Conservation (phyloP, 202 grass and related monocot genomes). For the Schoenoplectus tabernaemontani region DNA sequence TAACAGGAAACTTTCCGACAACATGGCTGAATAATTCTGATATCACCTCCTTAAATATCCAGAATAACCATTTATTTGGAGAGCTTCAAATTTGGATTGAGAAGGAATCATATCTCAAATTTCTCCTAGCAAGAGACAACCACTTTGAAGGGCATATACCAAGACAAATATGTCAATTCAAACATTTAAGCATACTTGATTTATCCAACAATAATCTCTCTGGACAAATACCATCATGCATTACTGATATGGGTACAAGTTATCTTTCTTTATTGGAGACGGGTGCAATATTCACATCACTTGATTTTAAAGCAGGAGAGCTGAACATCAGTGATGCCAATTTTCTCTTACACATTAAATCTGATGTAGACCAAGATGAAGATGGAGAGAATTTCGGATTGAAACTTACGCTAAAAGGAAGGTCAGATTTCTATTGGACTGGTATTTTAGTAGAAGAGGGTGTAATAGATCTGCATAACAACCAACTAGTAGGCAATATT, state of each 20-base stretch:
- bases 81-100: neutral
- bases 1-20: conserved; percentile 25
- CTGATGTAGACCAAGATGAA: fast-evolving
- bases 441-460: neutral
- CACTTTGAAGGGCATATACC: conserved; percentile 17
- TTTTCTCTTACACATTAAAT: neutral
- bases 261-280: too few relatives aligned
- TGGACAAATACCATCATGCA: conserved; percentile 11
- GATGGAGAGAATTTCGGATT: neutral
- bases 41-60: neutral
- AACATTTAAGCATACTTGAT: conserved; percentile 16
- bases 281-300: too few relatives aligned
- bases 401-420: neutral
- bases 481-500: conserved; percentile 28
- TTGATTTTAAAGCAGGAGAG: too few relatives aligned
- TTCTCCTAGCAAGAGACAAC: conserved; percentile 9
- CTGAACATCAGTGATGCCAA: too few relatives aligned
- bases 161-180: conserved; percentile 2
- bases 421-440: neutral
- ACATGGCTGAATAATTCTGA: neutral
- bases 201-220: conserved; percentile 22
- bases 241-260: conserved; percentile 8
- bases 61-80: conserved; percentile 13
- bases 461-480: conserved; percentile 29
- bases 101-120: neutral